Evolutionary conservation across 495 filamentous ascomycete species (phyloP), one percentile per base, ranked within the genome.

Genomic region (Aspergillus sclerotiicarbonarius): DNA sequence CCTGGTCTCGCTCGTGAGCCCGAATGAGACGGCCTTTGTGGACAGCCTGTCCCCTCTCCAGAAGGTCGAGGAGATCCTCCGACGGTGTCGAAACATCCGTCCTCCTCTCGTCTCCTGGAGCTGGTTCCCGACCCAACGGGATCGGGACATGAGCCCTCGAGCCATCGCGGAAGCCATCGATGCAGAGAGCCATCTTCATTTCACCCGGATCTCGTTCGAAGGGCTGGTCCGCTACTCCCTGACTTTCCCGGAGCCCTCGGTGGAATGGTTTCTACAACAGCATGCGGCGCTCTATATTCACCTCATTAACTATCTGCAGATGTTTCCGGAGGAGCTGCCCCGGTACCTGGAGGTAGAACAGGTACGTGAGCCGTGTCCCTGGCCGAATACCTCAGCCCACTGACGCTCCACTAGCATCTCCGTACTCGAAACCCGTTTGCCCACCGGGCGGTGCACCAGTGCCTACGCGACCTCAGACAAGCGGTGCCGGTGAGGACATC

Each of bases 161-260:
- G 51, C 52, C 3, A 69, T 77, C 54, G 76, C 76, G 1, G 43
- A 55, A 4, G 71, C 63, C 2, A 76, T 78, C 49, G 74, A 78
- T 32, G 61, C 67, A 5, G 74, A 77, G 58, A 78, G 76, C 44
- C 74, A 76, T 64, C 63, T 75, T 25, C 76, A 77, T n/a, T 76
- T 77, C 20, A 67, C 54, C 16, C 70, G 62, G 8, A 68, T 78
- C 52, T 62, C 67, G 6, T 78, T 78, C 46, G 74, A 78, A 51
- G 74, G 75, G 25, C 53, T 74, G 31, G 73, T 78, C 18, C 71
- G 76, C 13, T 71, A 70, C 39, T 65, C 76, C 6, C 57, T 78
- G 52, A 74, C 73, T 1, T 77, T 76, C 29, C 32, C 56, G 39
- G 58, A 68, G 3, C 16, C 58, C 8, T 61, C 65, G 4, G 71